Base-by-base conservation (phyloP, 2,329 filamentous ascomycete genomes). In the Arachnomyces sp. region DNA sequence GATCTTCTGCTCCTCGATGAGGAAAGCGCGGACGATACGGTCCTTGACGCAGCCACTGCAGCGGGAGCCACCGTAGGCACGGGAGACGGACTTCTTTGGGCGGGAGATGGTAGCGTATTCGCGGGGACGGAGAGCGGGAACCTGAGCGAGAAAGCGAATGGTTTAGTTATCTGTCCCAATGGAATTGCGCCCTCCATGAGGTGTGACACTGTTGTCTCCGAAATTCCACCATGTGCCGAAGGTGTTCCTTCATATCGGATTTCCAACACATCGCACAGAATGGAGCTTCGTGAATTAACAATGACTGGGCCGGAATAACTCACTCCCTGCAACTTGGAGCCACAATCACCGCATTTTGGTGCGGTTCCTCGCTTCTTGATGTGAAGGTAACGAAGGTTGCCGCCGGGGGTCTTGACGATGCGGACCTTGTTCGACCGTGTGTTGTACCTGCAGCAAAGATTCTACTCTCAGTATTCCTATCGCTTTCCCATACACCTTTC, bases 1-100 rank as follows among this genome's bases (percentile, higher is more conserved):
- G 62, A 98, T 96, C 86, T 98, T 98, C 80, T 98, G 92, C 82
- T 98, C 92, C 79, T 98, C 93, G 56, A 98, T 96, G 70, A 98
- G 76, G 83, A 98, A 98, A 52, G 92, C 92, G 60, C 92, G 87
- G 59, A 95, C 87, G 58, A 98, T 86, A 60, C 92, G 84, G 77
- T 98, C 92, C 72, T 90, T 89, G 59, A 98, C 92, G 72, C 92
- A 98, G 79, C 87, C 92, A 66, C 84, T 88, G 78, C 92, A 98
- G 80, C 92, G 86, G 63, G 89, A 95, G 65, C 92, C 92, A 70
- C 92, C 89, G 71, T 98, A 98, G 64, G 92, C 89, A 63, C 92
- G 88, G 77, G 92, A 86, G 68, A 98, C 92, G 62, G 87, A 94
- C 87, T 98, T 98, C 82, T 95, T 88, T 68, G 93, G 90, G 74